Evolutionary conservation across 208 protist genomes (phyloP), one percentile per base, ranked within the genome.

Genomic region (Tritrichomonas foetus): DNA sequence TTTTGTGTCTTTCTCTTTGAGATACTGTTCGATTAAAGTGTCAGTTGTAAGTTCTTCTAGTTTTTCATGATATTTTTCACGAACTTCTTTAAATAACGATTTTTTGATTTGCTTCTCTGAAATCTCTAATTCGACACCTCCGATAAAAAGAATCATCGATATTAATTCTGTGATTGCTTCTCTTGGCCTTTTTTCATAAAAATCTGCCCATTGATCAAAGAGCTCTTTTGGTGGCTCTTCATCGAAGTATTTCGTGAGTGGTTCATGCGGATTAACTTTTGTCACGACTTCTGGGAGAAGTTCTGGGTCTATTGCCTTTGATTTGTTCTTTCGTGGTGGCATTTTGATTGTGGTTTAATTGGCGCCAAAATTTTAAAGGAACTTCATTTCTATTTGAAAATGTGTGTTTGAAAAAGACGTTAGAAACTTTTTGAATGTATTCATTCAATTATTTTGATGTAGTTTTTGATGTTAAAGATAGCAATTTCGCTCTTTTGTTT

Each of bases 201-300:
- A 89, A 20, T 89, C 78, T 39, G 78, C 78, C 47, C 41, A 89
- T 57, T 89, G 44, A 16, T 89, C 78, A 53, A 89, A 89, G 5
- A 89, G 1, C 16, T 33, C 13, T 9, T 89, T 57, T 39, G 78
- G 47, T 2, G 20, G 8, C 39, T 89, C 78, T 44, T 49, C 39
- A 36, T 41, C 39, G 30, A 89, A 89, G 47, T 89, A 89, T 53
- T 53, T 50, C 0, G 20, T 50, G 3, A 89, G 33, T 27, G 78
- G 78, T 44, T 89, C 78, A 57, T 89, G 78, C 39, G 47, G 47
- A 57, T 47, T 47, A 33, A 57, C 47, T 13, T 89, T 44, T 53
- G 78, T 89, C 0, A 89, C 30, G 5, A 33, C 41, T 36, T 44
- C 22, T 89, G 78, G 78, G 9, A 89, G 27, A 53, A 61, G 47